phyloP scores from a whole-genome alignment of 2,329 filamentous ascomycete genomes.

The Trichoderma sp. region DNA sequence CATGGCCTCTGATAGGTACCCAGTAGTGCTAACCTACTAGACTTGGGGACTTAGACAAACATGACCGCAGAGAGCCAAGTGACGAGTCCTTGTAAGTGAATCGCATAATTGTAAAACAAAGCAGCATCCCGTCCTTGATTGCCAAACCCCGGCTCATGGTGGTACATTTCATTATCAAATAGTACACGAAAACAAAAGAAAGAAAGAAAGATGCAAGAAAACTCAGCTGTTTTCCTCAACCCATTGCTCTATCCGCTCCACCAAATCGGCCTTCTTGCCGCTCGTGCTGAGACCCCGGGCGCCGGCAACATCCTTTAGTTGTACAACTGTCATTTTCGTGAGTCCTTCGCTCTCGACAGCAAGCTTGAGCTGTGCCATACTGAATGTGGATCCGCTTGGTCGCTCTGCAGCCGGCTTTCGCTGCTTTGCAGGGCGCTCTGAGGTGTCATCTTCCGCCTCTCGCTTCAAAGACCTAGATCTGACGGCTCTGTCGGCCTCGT shows the following conservation, averaged over 20 bases:
- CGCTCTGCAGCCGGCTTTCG: slow-evolving; percentile 38
- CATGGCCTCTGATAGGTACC: neutral
- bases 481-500: slow-evolving; percentile 44
- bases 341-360: slow-evolving; percentile 47
- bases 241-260: slow-evolving; percentile 58
- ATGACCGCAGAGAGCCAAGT: neutral
- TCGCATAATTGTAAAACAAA: neutral
- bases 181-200: neutral
- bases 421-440: slow-evolving; percentile 47
- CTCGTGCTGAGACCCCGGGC: slow-evolving; percentile 47
- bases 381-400: slow-evolving; percentile 37
- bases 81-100: neutral
- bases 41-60: neutral
- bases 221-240: slow-evolving; percentile 44
- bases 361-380: slow-evolving; percentile 46
- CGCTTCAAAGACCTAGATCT: slow-evolving; percentile 49
- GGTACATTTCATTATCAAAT: neutral
- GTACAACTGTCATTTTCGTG: slow-evolving; percentile 53
- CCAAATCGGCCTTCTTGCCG: slow-evolving; percentile 54
- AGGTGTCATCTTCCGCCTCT: slow-evolving; percentile 44
- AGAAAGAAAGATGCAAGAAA: neutral
- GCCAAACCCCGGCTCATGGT: neutral
- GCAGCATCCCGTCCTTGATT: neutral
- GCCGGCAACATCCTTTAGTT: slow-evolving; percentile 50
- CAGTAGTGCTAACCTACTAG: neutral